phyloP scores from a whole-genome alignment of 768 basidiomycete genomes.

The Baorangia bicolor region DNA sequence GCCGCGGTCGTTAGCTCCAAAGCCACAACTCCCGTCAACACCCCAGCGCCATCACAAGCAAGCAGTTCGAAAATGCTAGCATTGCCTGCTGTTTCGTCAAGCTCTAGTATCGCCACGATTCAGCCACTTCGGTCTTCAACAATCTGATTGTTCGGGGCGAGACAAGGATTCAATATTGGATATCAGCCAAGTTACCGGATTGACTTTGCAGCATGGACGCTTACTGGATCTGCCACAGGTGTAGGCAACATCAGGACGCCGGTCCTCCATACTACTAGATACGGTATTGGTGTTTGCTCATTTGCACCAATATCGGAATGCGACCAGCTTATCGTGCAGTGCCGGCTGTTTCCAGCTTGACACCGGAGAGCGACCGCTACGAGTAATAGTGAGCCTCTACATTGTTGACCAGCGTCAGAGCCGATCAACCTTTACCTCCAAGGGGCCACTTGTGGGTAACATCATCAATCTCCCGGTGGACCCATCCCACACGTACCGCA shows the following conservation, averaged over 20 bases:
- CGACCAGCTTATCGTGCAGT: neutral
- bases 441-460: neutral
- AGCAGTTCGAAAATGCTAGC: neutral
- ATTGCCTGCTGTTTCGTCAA: too few relatives aligned
- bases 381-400: neutral
- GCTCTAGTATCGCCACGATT: neutral
- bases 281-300: neutral
- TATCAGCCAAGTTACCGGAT: too few relatives aligned
- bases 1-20: neutral
- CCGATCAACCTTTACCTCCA: neutral
- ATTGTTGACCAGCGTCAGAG: too few relatives aligned
- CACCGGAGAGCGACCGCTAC: neutral
- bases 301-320: neutral
- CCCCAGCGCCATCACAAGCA: neutral
- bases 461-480: neutral
- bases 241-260: too few relatives aligned
- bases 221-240: too few relatives aligned
- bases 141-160: neutral
- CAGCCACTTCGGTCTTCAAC: neutral
- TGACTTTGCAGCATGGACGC: too few relatives aligned
- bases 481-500: constrained; percentile 9
- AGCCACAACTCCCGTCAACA: neutral
- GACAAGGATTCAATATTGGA: too few relatives aligned
- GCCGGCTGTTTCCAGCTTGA: neutral
- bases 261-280: neutral